Percentiles rank a stretch among this genome's conserved stretches.
Conservation (phyloP, 768 basidiomycete species). For the Pulveroboletus sp. region DNA sequence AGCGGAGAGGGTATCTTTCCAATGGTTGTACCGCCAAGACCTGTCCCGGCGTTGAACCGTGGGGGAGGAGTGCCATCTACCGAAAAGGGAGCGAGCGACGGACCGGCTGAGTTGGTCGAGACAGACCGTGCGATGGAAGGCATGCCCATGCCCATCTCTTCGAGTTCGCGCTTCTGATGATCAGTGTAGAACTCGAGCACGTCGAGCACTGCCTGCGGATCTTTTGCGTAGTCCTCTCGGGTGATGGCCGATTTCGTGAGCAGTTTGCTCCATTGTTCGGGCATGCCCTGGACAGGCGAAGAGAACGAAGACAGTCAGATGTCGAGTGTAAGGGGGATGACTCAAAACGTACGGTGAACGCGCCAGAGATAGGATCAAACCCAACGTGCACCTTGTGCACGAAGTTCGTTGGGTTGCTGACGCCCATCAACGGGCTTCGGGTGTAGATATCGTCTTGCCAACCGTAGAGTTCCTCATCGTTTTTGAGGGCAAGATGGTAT, state of each 20-base stretch:
- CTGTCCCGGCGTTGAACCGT: constrained; percentile 88
- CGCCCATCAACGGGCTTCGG: constrained; percentile 87
- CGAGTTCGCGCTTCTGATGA: constrained; percentile 91
- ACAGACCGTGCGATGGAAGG: constrained; percentile 21
- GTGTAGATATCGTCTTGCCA: constrained; percentile 98
- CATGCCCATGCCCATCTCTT: constrained; percentile 47
- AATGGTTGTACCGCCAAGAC: constrained; percentile 66
- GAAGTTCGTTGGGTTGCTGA: constrained; percentile 93
- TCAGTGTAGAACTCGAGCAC: constrained; percentile 99
- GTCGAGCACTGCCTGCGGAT: constrained; percentile 95
- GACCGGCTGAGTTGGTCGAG: constrained; percentile 13
- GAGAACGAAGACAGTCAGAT: not conserved
- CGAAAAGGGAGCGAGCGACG: constrained; percentile 35
- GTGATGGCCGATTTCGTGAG: constrained; percentile 97
- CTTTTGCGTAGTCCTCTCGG: constrained; percentile 93
- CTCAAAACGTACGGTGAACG: constrained; percentile 74
- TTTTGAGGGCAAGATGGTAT: constrained; percentile 78
- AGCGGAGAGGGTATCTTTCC: constrained; percentile 40
- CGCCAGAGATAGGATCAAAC: constrained; percentile 89
- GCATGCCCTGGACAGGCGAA: constrained; percentile 64
- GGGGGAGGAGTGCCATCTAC: constrained; percentile 48
- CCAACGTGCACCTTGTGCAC: constrained; percentile 99
- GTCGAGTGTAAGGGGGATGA: not conserved
- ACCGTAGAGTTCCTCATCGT: constrained; percentile 93
- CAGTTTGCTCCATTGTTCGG: constrained; percentile 96